Evolutionary conservation across 306 rosid genomes (phyloP).

Genomic region (Glycine tomentella): DNA sequence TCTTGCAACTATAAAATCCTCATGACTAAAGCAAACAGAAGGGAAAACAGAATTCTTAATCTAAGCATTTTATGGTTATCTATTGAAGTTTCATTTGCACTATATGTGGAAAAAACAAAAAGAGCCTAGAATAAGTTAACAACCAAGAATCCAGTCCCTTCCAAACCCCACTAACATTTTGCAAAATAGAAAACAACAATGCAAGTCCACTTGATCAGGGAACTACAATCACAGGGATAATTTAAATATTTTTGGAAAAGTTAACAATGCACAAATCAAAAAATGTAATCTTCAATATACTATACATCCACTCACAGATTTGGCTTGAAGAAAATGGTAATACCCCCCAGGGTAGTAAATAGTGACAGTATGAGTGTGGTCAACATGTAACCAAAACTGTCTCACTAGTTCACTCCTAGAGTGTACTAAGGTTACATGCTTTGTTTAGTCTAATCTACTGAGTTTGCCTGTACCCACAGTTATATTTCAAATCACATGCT

Average conservation of each 20-base stretch:
- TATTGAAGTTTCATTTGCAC: too few relatives aligned
- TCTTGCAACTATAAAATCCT: constrained; percentile 12
- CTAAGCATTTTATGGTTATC: background rate
- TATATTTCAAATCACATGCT: background rate
- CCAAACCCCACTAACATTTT: too few relatives aligned
- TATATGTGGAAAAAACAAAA: too few relatives aligned
- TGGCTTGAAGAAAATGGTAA: too few relatives aligned
- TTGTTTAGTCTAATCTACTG: background rate
- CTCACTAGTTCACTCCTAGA: constrained; percentile 8
- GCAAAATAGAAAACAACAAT: too few relatives aligned
- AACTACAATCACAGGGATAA: background rate
- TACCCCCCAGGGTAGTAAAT: too few relatives aligned
- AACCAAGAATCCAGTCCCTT: too few relatives aligned
- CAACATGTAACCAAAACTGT: background rate
- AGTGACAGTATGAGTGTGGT: too few relatives aligned
- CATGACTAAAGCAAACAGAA: background rate
- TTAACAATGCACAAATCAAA: background rate
- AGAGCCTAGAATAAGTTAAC: too few relatives aligned
- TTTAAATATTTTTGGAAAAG: background rate
- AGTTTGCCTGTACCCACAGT: background rate
- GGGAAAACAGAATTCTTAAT: background rate
- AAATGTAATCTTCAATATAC: background rate
- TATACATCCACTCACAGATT: too few relatives aligned
- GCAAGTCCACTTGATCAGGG: too few relatives aligned
- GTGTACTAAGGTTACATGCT: background rate